phyloP scores from a whole-genome alignment of 208 protist genomes.

The Zelonia costaricensis region DNA sequence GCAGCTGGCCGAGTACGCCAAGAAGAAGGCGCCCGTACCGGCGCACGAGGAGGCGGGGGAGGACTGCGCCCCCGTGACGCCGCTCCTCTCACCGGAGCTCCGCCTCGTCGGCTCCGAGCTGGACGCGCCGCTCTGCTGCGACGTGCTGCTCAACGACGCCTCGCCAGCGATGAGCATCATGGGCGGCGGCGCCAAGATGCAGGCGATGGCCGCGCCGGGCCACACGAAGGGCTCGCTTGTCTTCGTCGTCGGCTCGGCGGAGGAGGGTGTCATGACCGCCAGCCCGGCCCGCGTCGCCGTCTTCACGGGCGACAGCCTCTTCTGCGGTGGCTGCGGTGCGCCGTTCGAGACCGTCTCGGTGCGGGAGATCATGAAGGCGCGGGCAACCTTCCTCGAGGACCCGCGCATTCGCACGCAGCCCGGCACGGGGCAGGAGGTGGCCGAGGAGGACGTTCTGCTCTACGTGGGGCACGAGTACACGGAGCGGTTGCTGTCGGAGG shows the following conservation, averaged over 20 bases:
- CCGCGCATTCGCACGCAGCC: conserved; percentile 58
- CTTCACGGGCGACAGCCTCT: conserved; percentile 95
- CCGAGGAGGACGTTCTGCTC: conserved; percentile 56
- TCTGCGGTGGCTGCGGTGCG: conserved; percentile 90
- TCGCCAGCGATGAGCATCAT: conserved; percentile 54
- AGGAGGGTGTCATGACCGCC: conserved; percentile 27
- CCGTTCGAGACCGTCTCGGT: conserved; percentile 87
- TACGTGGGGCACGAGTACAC: conserved; percentile 89
- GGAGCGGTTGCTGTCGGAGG: conserved; percentile 48
- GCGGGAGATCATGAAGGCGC: conserved; percentile 47
- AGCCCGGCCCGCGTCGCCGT: conserved; percentile 46
- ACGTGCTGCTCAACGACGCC: conserved; percentile 43
- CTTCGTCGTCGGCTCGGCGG: conserved; percentile 58
- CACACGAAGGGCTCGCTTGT: conserved; percentile 86
- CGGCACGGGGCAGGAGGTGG: conserved; percentile 49
- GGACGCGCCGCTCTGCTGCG: conserved; percentile 65
- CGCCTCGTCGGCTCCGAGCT: conserved; percentile 72
- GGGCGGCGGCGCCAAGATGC: conserved; percentile 42
- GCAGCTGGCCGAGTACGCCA: conserved; percentile 38
- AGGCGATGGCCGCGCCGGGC: conserved; percentile 66
- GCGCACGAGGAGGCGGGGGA: conserved; percentile 15
- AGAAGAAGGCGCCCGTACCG: neutral
- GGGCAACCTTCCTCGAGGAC: conserved; percentile 42
- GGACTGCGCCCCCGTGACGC: conserved; percentile 10
- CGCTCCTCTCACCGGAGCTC: conserved; percentile 29